Evolutionary conservation across 2,329 filamentous ascomycete species (phyloP).

Genomic region (Sphaerulina vaccinii): DNA sequence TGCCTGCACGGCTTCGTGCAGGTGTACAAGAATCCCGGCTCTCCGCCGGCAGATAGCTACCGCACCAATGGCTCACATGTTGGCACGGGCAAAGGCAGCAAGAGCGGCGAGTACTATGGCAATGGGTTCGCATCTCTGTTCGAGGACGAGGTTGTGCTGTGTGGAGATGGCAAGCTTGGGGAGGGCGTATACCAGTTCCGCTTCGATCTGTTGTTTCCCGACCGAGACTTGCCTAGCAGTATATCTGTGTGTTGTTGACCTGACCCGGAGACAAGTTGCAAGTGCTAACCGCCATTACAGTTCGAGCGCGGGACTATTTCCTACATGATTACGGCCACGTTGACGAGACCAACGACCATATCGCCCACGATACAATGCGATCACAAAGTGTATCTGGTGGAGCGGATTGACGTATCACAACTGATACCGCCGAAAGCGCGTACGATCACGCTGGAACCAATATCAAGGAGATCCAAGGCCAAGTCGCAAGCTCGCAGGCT

Average conservation of each 20-base stretch:
- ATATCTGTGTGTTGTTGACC: constrained; percentile 70
- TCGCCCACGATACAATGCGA: constrained; percentile 77
- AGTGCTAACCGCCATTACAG: constrained; percentile 49
- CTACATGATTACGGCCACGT: constrained; percentile 84
- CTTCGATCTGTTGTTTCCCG: constrained; percentile 70
- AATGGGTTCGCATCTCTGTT: constrained; percentile 80
- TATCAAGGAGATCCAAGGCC: constrained; percentile 66
- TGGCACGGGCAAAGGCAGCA: constrained; percentile 55
- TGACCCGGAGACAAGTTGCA: not conserved
- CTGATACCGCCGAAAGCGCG: constrained; percentile 73
- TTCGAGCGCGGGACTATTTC: constrained; percentile 93
- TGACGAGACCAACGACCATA: constrained; percentile 86
- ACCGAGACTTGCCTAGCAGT: constrained; percentile 75
- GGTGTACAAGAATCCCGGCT: constrained; percentile 70
- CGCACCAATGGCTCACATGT: constrained; percentile 50
- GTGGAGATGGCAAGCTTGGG: constrained; percentile 72
- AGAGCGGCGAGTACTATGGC: constrained; percentile 61
- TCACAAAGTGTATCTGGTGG: constrained; percentile 73
- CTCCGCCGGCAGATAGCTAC: constrained; percentile 54
- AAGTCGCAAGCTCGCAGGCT: constrained; percentile 52
- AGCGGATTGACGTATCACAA: constrained; percentile 79
- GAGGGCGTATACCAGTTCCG: constrained; percentile 77
- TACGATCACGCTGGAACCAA: constrained; percentile 82
- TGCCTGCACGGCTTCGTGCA: constrained; percentile 76
- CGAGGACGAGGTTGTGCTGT: constrained; percentile 77